phyloP scores from a whole-genome alignment of 1,284 basidiomycete species.

The Hypsizygus ulmarius region DNA sequence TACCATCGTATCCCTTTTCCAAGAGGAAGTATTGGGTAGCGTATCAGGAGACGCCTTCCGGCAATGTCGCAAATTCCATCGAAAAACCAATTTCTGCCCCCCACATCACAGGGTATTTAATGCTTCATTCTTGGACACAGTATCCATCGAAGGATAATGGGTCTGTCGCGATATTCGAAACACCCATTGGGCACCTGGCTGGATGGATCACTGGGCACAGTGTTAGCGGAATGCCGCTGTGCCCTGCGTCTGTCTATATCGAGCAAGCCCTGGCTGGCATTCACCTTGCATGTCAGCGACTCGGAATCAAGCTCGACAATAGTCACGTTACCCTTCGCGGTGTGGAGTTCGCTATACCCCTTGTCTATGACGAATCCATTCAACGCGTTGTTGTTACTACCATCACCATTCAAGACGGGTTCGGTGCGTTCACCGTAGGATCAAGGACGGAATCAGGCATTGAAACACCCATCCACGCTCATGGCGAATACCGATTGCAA shows the following conservation, averaged over 20 bases:
- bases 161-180: constrained; percentile 49
- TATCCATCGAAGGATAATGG: constrained; percentile 39
- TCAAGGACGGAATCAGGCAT: constrained; percentile 33
- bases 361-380: constrained; percentile 44
- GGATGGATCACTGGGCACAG: constrained; percentile 54
- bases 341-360: constrained; percentile 49
- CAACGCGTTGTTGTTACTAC: constrained; percentile 38
- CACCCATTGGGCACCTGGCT: constrained; percentile 43
- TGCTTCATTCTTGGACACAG: constrained; percentile 45
- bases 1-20: constrained; percentile 65
- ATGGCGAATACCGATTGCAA: constrained; percentile 44
- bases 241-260: constrained; percentile 67
- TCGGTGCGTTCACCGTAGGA: constrained; percentile 45
- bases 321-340: constrained; percentile 39
- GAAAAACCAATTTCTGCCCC: neutral
- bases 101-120: constrained; percentile 30
- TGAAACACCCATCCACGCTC: constrained; percentile 43
- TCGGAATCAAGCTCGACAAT: constrained; percentile 28
- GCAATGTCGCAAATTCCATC: neutral
- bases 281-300: constrained; percentile 32
- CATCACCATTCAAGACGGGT: constrained; percentile 37
- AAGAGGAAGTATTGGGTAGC: constrained; percentile 56
- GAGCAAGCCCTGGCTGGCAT: constrained; percentile 53
- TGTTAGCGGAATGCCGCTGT: constrained; percentile 57
- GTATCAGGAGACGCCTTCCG: constrained; percentile 33